These are phyloP conservation scores for Metschnikowia bowlesiae DNA, from an alignment of 805 yeast genomes.

Conservation along the genomic window DNA sequence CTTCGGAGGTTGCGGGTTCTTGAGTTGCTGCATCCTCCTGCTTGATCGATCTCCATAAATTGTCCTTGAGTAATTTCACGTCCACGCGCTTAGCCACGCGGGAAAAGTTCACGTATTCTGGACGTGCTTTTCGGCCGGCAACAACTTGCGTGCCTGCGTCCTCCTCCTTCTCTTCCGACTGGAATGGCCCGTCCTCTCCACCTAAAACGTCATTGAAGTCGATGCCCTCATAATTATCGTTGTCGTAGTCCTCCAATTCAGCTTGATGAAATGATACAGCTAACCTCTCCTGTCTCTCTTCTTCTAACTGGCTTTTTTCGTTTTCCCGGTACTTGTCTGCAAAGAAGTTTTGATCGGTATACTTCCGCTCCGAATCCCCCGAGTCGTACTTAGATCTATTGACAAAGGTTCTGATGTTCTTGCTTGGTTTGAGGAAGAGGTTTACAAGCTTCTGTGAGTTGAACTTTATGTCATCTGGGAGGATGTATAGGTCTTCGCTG, in stretches of 20 bases:
- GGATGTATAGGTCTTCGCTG: conserved; percentile 35
- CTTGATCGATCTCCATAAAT: conserved; percentile 61
- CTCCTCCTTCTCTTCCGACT: conserved; percentile 12
- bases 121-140: conserved; percentile 26
- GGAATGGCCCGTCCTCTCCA: conserved; percentile 18
- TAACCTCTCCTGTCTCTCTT: conserved; percentile 31
- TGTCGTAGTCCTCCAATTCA: conserved; percentile 36
- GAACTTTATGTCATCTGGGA: conserved; percentile 74
- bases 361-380: conserved; percentile 18
- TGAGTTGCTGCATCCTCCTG: conserved; percentile 11
- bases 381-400: conserved; percentile 1
- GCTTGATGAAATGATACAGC: conserved; percentile 39
- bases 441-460: conserved; percentile 63
- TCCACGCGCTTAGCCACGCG: conserved; percentile 76
- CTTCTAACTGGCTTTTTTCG: conserved; percentile 24
- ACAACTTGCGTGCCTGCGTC: conserved; percentile 17
- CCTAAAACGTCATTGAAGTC: conserved; percentile 43
- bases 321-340: conserved; percentile 52
- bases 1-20: neutral
- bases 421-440: conserved; percentile 64
- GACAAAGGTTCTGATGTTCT: conserved; percentile 31
- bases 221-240: conserved; percentile 35
- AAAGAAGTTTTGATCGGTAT: conserved; percentile 68
- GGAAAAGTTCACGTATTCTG: conserved; percentile 53
- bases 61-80: conserved; percentile 65